Conservation (phyloP, 192 early-diverging fungal genomes). For the Backusella morwellensis region DNA sequence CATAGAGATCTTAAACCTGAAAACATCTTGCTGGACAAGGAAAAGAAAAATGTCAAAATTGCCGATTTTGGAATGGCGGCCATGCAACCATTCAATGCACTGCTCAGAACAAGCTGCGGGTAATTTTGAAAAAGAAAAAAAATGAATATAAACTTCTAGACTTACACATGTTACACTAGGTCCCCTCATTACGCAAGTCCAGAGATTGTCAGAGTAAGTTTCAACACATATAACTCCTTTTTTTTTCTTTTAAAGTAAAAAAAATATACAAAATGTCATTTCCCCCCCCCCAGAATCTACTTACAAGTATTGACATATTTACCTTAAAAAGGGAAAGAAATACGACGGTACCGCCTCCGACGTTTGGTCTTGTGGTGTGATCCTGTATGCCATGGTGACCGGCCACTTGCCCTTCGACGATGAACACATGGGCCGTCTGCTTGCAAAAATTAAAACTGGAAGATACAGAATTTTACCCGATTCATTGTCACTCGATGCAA, state of each 20-base stretch:
- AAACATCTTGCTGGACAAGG: conserved; percentile 45
- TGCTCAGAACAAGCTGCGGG: conserved; percentile 59
- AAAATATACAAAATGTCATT: not conserved
- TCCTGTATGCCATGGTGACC: conserved; percentile 82
- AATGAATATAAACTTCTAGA: conserved; percentile 38
- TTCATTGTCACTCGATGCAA: conserved; percentile 58
- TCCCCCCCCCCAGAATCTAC: too few relatives aligned
- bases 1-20: conserved; percentile 85
- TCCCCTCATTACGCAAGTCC: conserved; percentile 36
- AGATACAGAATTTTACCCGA: conserved; percentile 65
- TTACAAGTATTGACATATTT: not conserved
- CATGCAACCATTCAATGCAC: conserved; percentile 42
- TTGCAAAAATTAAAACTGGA: conserved; percentile 67
- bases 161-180: conserved; percentile 31
- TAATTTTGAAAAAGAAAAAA: conserved; percentile 24
- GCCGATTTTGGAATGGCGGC: conserved; percentile 65
- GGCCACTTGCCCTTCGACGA: conserved; percentile 84
- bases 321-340: conserved; percentile 25
- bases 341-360: conserved; percentile 62
- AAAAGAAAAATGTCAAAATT: conserved; percentile 54
- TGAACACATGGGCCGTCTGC: conserved; percentile 65
- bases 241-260: not conserved
- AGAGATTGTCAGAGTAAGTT: conserved; percentile 32
- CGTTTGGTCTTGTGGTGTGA: conserved; percentile 94
- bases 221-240: not conserved